phyloP scores from a whole-genome alignment of 129 eudicot genomes.

The Deinandra increscens region DNA sequence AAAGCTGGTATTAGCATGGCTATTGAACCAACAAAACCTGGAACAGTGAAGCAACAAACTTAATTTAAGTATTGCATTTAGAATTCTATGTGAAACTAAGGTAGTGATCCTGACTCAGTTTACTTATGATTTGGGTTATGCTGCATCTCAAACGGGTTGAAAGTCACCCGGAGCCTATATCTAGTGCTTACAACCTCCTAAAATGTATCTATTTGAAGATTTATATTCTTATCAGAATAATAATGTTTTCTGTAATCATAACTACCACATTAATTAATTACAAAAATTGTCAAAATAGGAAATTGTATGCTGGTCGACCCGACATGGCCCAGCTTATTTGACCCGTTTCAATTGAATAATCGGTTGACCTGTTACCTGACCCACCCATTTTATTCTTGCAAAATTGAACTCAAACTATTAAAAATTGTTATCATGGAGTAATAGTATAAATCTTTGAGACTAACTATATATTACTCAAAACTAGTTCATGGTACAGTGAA shows the following conservation, averaged over 20 bases:
- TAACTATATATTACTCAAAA: not conserved
- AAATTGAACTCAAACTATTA: not conserved
- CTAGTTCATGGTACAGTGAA: not conserved
- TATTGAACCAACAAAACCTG: constrained; percentile 60
- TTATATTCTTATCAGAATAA: not conserved
- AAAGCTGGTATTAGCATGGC: constrained; percentile 68
- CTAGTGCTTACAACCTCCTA: not conserved
- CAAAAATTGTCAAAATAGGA: not conserved
- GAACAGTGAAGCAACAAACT: constrained; percentile 2
- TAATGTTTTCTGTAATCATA: not conserved
- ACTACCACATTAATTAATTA: not conserved
- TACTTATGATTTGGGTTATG: not conserved
- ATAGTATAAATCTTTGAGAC: not conserved
- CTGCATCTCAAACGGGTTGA: constrained; percentile 4
- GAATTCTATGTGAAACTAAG: not conserved
- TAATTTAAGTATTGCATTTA: not conserved
- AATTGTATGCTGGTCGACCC: not conserved
- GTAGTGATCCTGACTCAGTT: not conserved
- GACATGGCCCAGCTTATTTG: not conserved
- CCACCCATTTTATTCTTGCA: not conserved
- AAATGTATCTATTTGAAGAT: not conserved
- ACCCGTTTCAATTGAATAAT: not conserved
- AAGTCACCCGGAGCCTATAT: not conserved
- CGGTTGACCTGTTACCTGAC: not conserved
- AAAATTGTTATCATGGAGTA: not conserved